Base-by-base conservation (phyloP, 805 yeast genomes). In the Pichia nakasei region DNA sequence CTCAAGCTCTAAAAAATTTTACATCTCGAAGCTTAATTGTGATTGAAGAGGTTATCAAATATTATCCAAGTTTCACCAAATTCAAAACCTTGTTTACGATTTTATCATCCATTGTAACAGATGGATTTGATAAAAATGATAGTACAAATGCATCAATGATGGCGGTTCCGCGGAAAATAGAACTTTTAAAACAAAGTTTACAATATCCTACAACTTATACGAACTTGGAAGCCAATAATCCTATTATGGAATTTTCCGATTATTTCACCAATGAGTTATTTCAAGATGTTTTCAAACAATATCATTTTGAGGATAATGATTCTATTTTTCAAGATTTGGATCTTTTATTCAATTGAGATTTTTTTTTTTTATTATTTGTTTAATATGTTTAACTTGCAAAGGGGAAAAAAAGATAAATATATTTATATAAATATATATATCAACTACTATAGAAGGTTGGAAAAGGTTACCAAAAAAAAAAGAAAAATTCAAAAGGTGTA, bases 401-500 rank as follows among this genome's bases (percentile, higher is more conserved):
- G n/a, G n/a, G n/a, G n/a, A n/a, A n/a, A n/a, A n/a, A n/a, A n/a
- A n/a, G n/a, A n/a, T n/a, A n/a, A n/a, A n/a, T n/a, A n/a, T n/a
- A n/a, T n/a, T n/a, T n/a, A n/a, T n/a, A n/a, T n/a, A n/a, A n/a
- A n/a, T n/a, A n/a, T n/a, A n/a, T n/a, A n/a, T n/a, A n/a, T n/a
- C n/a, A n/a, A n/a, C n/a, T n/a, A n/a, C n/a, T n/a, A n/a, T n/a
- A n/a, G n/a, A n/a, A n/a, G n/a, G n/a, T n/a, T n/a, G 12, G 5
- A 24, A 24, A 22, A 22, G 9, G 26, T 22, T 22, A 24, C 9
- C 13, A 24, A 4, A 13, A 11, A 29, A 15, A 13, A 29, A 29
- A 12, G 27, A 20, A 15, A 3, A 19, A 13, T 32, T 32, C 39
- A 56, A 40, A 48, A 48, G n/a, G 54, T 49, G 55, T 80, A 80